These are phyloP conservation scores for Phytophthora cajani DNA, from an alignment of 352 stramenopile species.

Conservation along the genomic window DNA sequence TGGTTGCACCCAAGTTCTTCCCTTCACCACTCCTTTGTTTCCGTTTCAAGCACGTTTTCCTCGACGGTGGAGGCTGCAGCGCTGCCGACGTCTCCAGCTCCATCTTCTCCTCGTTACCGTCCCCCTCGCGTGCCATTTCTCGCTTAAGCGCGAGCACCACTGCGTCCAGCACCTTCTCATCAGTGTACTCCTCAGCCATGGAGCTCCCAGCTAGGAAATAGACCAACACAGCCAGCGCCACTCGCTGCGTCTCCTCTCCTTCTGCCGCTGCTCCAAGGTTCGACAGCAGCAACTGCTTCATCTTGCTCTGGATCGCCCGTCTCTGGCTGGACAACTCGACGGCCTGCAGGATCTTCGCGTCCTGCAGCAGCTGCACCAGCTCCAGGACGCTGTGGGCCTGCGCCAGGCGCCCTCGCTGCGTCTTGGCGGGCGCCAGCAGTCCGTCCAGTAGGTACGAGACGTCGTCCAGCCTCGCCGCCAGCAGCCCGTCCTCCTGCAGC, in stretches of 20 bases:
- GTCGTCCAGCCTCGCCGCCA: slow-evolving; percentile 59
- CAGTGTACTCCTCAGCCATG: slow-evolving; percentile 44
- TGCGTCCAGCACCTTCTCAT: slow-evolving; percentile 39
- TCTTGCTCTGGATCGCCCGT: slow-evolving; percentile 24
- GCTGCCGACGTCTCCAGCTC: slow-evolving; percentile 19
- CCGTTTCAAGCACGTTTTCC: slow-evolving; percentile 62
- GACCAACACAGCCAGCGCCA: slow-evolving; percentile 47
- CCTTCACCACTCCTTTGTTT: slow-evolving; percentile 31
- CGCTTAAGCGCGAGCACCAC: slow-evolving; percentile 36
- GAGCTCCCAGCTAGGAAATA: slow-evolving; percentile 46
- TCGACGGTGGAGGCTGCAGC: slow-evolving; percentile 13
- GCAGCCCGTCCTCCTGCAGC: slow-evolving; percentile 67
- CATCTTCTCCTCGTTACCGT: slow-evolving; percentile 30
- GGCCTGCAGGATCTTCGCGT: slow-evolving; percentile 38
- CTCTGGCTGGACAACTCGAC: slow-evolving; percentile 41
- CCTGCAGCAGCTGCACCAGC: slow-evolving; percentile 44
- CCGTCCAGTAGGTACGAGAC: slow-evolving; percentile 70
- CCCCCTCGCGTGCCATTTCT: slow-evolving; percentile 11
- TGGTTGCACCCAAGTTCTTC: not conserved
- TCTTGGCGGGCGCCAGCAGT: slow-evolving; percentile 31
- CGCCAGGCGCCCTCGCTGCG: slow-evolving; percentile 5
- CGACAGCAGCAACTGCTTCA: slow-evolving; percentile 44
- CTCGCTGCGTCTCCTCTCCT: slow-evolving; percentile 4
- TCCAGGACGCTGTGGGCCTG: slow-evolving; percentile 46
- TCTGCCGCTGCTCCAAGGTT: slow-evolving; percentile 11